Evolutionary conservation across 2,329 filamentous ascomycete species (phyloP).

Genomic region (Calonectria ilicicola): DNA sequence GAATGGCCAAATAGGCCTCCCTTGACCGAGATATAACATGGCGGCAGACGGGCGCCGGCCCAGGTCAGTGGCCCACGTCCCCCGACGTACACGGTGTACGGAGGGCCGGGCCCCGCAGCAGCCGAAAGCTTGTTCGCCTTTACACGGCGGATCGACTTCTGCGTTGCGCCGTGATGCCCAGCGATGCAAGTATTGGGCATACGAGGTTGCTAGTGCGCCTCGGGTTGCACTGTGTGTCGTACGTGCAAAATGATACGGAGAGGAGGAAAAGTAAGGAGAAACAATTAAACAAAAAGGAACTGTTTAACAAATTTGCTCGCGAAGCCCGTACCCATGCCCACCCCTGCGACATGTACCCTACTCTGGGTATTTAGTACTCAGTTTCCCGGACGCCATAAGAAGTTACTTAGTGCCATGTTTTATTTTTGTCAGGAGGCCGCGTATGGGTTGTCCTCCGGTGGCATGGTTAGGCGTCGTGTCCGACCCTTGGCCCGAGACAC

Average conservation of each 20-base stretch:
- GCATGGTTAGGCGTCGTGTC: not conserved
- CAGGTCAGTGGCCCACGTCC: conserved; percentile 11
- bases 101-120: conserved; percentile 20
- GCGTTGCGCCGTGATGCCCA: not conserved
- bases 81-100: conserved; percentile 15
- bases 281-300: conserved; percentile 11
- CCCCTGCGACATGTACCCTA: conserved; percentile 10
- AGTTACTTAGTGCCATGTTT: conserved; percentile 1
- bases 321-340: conserved; percentile 7
- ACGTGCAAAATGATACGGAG: conserved; percentile 17
- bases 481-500: conserved; percentile 18
- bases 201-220: conserved; percentile 9
- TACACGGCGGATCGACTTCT: conserved; percentile 10
- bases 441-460: not conserved
- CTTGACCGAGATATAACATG: conserved; percentile 14
- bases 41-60: conserved; percentile 16
- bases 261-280: conserved; percentile 21
- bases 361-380: not conserved
- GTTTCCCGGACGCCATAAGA: not conserved
- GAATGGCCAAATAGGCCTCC: conserved; percentile 3
- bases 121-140: conserved; percentile 14
- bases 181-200: not conserved
- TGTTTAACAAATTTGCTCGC: conserved; percentile 3
- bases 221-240: conserved; percentile 6
- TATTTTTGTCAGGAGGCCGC: conserved; percentile 7